Percentiles rank a stretch among this genome's conserved stretches.
These are phyloP conservation scores for Leccinum boreale DNA, from an alignment of 768 basidiomycete species.

Conservation along the genomic window DNA sequence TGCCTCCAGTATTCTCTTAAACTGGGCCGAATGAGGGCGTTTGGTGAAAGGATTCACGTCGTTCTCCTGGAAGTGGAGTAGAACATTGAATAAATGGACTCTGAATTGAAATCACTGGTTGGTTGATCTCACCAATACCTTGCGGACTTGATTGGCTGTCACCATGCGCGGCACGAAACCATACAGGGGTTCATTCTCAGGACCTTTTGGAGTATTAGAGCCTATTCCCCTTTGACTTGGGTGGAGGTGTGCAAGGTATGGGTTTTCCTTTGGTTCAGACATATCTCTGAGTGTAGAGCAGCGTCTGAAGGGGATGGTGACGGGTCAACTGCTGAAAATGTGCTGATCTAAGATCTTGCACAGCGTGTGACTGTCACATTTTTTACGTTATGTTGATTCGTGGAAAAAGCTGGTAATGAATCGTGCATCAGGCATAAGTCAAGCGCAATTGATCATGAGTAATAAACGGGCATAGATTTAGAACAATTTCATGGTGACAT, in stretches of 20 bases:
- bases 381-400: not conserved
- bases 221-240: slow-evolving; percentile 30
- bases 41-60: slow-evolving; percentile 89
- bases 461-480: no score
- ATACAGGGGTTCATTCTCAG: slow-evolving; percentile 57
- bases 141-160: slow-evolving; percentile 58
- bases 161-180: slow-evolving; percentile 74
- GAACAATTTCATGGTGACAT: no score
- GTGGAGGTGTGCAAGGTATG: slow-evolving; percentile 48
- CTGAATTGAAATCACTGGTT: not conserved
- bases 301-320: not conserved
- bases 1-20: slow-evolving; percentile 80
- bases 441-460: no score
- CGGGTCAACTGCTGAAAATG: slow-evolving; percentile 7
- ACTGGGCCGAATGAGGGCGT: slow-evolving; percentile 67
- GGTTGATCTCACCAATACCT: slow-evolving; percentile 57
- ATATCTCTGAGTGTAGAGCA: not conserved
- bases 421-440: no score
- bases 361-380: slow-evolving; percentile 3
- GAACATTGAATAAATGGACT: no score
- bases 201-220: slow-evolving; percentile 8
- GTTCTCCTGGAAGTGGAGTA: slow-evolving; percentile 50
- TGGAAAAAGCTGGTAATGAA: no score
- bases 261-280: slow-evolving; percentile 38
- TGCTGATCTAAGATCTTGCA: slow-evolving; percentile 10